Percentiles rank a stretch among this genome's conserved stretches.
These are phyloP conservation scores for Lepraria neglecta DNA, from an alignment of 495 filamentous ascomycete genomes.

Conservation along the genomic window DNA sequence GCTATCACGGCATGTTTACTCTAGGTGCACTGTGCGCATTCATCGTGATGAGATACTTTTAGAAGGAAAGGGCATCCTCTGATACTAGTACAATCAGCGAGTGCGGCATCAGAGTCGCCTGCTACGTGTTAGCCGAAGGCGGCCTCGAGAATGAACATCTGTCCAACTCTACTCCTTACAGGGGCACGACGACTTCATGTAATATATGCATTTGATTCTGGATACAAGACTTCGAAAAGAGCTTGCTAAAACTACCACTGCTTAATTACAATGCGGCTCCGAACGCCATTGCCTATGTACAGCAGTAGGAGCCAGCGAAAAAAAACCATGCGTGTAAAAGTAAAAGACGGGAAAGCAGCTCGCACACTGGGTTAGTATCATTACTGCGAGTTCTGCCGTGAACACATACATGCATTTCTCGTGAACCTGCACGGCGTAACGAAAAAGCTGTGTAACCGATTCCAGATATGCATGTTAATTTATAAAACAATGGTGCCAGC, in stretches of 20 bases:
- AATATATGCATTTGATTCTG: not conserved
- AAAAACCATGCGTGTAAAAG: not conserved
- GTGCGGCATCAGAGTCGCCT: not conserved
- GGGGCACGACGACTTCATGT: not conserved
- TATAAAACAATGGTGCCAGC: not conserved
- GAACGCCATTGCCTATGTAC: constrained; percentile 6
- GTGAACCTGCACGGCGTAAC: not conserved
- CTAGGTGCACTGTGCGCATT: not conserved
- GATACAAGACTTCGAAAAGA: too few relatives aligned
- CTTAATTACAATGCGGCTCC: not conserved
- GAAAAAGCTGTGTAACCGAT: not conserved
- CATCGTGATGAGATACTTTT: too few relatives aligned
- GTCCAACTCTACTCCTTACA: not conserved
- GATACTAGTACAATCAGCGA: not conserved
- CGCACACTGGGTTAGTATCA: constrained; percentile 2
- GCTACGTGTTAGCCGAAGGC: too few relatives aligned
- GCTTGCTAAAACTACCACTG: too few relatives aligned
- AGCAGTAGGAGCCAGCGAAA: not conserved
- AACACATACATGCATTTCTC: not conserved
- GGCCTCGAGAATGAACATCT: too few relatives aligned
- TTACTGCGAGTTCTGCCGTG: not conserved
- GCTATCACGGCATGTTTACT: not conserved
- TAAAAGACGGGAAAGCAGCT: not conserved
- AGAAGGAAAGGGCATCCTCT: too few relatives aligned
- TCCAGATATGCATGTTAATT: not conserved